Percentiles rank a stretch among this genome's conserved stretches.
Evolutionary conservation across 176 grass and related monocot genomes (phyloP).

Genomic region (Aechmea fasciata): DNA sequence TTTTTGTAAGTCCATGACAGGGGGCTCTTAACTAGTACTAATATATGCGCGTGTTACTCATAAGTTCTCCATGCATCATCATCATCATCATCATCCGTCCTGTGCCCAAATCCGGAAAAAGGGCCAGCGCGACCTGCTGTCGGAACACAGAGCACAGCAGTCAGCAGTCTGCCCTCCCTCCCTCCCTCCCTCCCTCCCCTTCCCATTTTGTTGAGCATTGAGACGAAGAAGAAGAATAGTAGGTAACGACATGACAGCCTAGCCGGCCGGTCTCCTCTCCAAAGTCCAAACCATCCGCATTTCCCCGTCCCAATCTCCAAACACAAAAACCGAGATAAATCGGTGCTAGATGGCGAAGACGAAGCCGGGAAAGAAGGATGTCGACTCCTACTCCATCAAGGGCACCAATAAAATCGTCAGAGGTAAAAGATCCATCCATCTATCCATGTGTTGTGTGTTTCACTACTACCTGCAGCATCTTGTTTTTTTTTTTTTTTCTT

Average conservation of each 20-base stretch:
- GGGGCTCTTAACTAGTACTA: no score
- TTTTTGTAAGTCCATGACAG: no score
- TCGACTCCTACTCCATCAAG: slow-evolving; percentile 74
- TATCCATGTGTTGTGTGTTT: background rate
- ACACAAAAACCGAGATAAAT: slow-evolving; percentile 6
- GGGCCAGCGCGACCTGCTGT: background rate
- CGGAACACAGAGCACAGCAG: background rate
- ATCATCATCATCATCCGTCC: background rate
- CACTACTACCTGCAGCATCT: background rate
- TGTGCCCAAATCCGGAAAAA: background rate
- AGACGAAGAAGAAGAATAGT: background rate
- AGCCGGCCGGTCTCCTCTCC: background rate
- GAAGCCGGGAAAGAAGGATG: slow-evolving; percentile 65
- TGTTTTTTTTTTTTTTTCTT: background rate
- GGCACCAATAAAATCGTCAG: slow-evolving; percentile 71
- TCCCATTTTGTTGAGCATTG: background rate
- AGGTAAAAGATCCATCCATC: slow-evolving; percentile 23
- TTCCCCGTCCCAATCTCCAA: background rate
- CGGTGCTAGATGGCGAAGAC: slow-evolving; percentile 62
- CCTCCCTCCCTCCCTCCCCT: background rate
- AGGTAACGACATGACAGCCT: no score
- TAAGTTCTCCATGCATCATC: background rate
- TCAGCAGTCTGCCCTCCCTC: background rate
- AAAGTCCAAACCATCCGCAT: background rate
- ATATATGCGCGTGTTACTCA: background rate